Conservation (phyloP, 2,329 filamentous ascomycete species). For the Neonectria magnoliae region DNA sequence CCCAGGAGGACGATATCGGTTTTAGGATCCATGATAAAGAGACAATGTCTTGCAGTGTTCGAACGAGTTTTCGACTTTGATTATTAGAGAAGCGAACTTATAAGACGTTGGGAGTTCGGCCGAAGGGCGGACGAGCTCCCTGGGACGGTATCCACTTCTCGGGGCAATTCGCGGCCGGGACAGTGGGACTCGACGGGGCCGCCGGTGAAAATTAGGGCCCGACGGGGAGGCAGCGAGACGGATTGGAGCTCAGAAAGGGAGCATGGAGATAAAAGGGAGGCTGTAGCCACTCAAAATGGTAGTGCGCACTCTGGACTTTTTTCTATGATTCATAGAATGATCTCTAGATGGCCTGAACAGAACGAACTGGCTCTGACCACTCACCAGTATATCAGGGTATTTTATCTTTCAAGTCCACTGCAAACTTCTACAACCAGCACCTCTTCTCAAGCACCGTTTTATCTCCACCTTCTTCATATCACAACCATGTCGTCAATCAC, state of each 20-base stretch:
- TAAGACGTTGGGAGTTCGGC: conserved; percentile 3
- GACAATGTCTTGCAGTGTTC: background rate
- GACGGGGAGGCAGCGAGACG: background rate
- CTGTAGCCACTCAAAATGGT: too few species aligned
- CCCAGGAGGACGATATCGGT: conserved; percentile 59
- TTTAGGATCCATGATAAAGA: background rate
- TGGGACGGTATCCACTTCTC: conserved; percentile 20
- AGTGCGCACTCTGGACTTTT: background rate
- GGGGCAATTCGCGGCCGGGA: conserved; percentile 24
- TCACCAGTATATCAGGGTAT: background rate
- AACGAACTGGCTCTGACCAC: background rate
- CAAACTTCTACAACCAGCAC: background rate
- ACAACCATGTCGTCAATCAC: background rate
- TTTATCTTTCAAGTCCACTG: background rate
- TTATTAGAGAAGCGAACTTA: background rate
- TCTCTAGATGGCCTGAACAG: background rate
- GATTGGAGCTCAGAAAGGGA: background rate
- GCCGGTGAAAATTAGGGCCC: conserved; percentile 14
- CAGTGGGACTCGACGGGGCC: background rate
- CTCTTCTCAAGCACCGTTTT: background rate
- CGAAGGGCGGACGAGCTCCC: conserved; percentile 17
- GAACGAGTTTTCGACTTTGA: background rate
- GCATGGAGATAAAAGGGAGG: background rate
- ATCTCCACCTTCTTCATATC: background rate
- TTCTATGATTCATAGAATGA: background rate